A percentile compares a stretch with the other conserved stretches of the same genome.
Evolutionary conservation across 2,329 filamentous ascomycete species (phyloP).

Genomic region (Macrophomina phaseolina): DNA sequence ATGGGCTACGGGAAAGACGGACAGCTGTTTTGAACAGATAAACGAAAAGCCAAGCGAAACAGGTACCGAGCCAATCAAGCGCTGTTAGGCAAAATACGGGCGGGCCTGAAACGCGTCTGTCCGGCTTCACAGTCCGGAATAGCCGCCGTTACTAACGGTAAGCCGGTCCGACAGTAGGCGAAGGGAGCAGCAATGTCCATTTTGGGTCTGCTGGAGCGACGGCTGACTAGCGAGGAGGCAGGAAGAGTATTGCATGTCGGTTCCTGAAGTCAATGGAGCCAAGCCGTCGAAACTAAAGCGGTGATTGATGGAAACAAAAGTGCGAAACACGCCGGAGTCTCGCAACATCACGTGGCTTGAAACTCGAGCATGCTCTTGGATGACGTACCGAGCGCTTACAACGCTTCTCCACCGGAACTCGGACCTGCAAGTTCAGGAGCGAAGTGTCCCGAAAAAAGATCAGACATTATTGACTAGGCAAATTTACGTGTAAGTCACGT

Average conservation of each 20-base stretch:
- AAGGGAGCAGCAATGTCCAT: not conserved
- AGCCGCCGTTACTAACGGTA: constrained; percentile 12
- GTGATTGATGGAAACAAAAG: not conserved
- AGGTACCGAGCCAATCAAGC: constrained; percentile 10
- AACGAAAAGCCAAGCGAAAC: constrained; percentile 13
- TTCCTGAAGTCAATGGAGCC: not conserved
- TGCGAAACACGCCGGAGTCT: constrained; percentile 9
- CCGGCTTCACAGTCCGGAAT: not conserved
- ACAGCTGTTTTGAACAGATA: constrained; percentile 7
- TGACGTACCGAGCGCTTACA: not conserved
- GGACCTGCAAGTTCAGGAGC: too few relatives aligned
- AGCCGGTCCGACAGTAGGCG: constrained; percentile 2
- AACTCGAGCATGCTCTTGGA: not conserved
- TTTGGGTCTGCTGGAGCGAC: not conserved
- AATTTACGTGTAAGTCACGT: too few relatives aligned
- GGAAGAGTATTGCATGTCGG: not conserved
- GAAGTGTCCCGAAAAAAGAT: too few relatives aligned
- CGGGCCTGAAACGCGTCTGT: not conserved
- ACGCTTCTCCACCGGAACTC: not conserved
- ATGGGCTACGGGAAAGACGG: not conserved
- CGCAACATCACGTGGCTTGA: constrained; percentile 18
- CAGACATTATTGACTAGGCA: too few relatives aligned
- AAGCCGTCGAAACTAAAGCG: not conserved
- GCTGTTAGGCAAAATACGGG: not conserved
- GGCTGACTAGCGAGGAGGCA: not conserved